These are phyloP conservation scores for Cupressus sempervirens DNA, from an alignment of 75 land plant genomes.

Conservation along the genomic window DNA sequence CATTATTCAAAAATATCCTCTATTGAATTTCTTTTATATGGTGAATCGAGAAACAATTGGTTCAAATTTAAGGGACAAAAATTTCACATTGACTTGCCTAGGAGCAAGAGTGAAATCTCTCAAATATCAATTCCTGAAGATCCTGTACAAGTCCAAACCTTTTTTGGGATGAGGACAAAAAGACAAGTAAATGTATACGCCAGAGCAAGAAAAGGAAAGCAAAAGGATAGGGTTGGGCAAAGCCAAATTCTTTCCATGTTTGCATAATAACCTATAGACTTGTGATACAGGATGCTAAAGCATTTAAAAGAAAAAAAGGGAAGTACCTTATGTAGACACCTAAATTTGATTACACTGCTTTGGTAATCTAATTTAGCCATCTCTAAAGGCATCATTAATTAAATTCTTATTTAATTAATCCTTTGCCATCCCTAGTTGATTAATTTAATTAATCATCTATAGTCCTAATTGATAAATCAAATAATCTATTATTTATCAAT, in stretches of 20 bases:
- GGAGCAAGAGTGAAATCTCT: constrained; percentile 12
- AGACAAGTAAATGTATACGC: constrained; percentile 77
- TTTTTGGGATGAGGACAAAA: constrained; percentile 92
- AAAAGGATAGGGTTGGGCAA: constrained; percentile 96
- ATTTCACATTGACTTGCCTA: constrained; percentile 55
- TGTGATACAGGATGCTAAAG: constrained; percentile 97
- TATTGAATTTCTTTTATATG: constrained; percentile 70
- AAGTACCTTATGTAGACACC: constrained; percentile 97
- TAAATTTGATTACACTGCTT: no score
- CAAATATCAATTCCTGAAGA: constrained; percentile 98
- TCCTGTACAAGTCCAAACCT: constrained; percentile 82
- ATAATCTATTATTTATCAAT: no score
- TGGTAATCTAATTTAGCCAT: no score
- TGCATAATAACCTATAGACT: constrained; percentile 98
- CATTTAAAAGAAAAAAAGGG: constrained; percentile 98
- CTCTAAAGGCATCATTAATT: no score
- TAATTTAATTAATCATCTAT: no score
- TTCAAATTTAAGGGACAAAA: constrained; percentile 74
- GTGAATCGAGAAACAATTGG: constrained; percentile 31
- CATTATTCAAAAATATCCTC: constrained; percentile 57
- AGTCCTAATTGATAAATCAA: no score
- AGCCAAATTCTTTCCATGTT: constrained; percentile 88
- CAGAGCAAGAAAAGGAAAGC: constrained; percentile 80
- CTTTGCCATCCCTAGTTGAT: no score
- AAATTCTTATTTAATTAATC: no score